Base-by-base conservation (phyloP, 345 rosid species). In the Microcos paniculata region DNA sequence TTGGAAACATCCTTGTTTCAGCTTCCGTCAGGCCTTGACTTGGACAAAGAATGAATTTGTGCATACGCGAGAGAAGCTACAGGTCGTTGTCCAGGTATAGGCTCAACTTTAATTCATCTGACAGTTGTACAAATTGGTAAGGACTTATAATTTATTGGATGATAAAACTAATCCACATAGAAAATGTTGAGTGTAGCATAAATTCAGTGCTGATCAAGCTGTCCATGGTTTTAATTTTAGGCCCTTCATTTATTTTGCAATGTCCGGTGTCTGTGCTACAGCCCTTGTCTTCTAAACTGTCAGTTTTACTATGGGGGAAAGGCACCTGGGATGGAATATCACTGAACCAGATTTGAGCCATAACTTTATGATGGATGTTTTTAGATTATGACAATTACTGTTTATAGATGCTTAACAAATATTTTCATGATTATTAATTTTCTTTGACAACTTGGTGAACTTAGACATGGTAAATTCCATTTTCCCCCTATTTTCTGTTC, bases 41-140 rank as follows among this genome's bases (percentile, higher is more conserved):
- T 84, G 85, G 87, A 68, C 76, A 24, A 75, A 80, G 72, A 55
- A 23, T 48, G 88, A 88, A 78, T 86, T 84, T 51, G 23, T 67
- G 42, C 38, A 6, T 75, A 81, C 84, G 9, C 79, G 24, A 46
- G 67, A 40, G 77, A 88, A 81, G 76, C 76, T 88, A 75, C 74
- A 80, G 21, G 80, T 67, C 8, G 4, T 84, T 75, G 82, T 55
- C 63, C 85, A 78, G 87, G 87, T 86, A 80, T 62, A 28, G 59
- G 19, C 24, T 30, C 30, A 65, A 57, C 28, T 52, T 61, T 24
- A 38, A 12, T 52, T 63, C 70, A 38, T 53, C 10, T 61, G 35
- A 19, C 45, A 19, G 18, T 30, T 49, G 10, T 18, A 49, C 30
- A 31, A 49, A 49, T 28, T 69, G 13, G 11, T 49, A 10, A 16